Conservation (phyloP, 2,329 filamentous ascomycete genomes). For the Aspergillus pseudoviridinutans region DNA sequence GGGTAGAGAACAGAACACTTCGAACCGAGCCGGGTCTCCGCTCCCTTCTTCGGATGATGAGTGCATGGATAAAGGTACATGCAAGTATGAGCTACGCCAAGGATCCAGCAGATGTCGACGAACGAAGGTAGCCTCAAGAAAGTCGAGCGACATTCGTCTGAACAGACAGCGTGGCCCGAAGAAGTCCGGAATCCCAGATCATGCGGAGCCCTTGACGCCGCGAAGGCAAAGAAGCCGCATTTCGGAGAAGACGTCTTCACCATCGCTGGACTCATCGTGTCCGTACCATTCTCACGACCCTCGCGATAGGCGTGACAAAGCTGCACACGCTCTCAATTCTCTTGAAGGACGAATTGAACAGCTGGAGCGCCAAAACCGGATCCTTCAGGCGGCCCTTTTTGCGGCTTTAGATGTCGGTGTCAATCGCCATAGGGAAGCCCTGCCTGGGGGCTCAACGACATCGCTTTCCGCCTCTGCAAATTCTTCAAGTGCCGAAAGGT, state of each 20-base stretch:
- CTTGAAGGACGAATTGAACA: conserved; percentile 37
- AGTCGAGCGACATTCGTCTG: conserved; percentile 3
- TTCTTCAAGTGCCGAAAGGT: conserved; percentile 9
- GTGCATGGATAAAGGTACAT: conserved; percentile 18
- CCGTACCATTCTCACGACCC: conserved; percentile 19
- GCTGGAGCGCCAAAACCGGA: conserved; percentile 41
- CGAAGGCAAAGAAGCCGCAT: conserved; percentile 17
- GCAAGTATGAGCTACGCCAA: conserved; percentile 6
- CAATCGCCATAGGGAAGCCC: conserved; percentile 26
- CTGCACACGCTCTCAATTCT: conserved; percentile 17
- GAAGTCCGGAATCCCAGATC: conserved; percentile 7
- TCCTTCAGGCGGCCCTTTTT: conserved; percentile 40
- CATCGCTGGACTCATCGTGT: conserved; percentile 21
- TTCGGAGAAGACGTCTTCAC: conserved; percentile 20
- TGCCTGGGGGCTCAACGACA: conserved; percentile 20
- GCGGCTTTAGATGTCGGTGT: conserved; percentile 37
- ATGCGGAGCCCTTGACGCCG: conserved; percentile 19
- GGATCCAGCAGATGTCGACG: conserved; percentile 9
- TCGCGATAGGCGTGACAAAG: conserved; percentile 12
- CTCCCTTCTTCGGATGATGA: conserved; percentile 42
- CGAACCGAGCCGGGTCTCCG: conserved; percentile 26
- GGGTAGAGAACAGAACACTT: conserved; percentile 11
- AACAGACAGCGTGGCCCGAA: conserved; percentile 3
- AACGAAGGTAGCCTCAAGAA: conserved; percentile 7
- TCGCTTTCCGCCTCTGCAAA: conserved; percentile 12